phyloP scores from a whole-genome alignment of 2,329 filamentous ascomycete species.

The Colletotrichum tropicicola region DNA sequence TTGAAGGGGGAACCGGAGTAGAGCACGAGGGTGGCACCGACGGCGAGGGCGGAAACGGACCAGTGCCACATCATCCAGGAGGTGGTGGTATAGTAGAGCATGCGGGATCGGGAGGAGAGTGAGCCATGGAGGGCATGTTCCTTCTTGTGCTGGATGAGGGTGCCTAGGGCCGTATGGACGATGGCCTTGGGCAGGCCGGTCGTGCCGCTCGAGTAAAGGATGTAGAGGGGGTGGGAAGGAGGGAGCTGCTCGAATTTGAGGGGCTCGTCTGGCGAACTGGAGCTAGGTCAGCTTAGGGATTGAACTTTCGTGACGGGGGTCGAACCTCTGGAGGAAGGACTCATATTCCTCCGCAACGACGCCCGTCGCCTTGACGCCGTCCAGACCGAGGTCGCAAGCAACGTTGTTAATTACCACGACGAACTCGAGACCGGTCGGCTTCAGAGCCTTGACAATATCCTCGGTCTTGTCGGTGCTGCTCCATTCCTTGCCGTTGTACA shows the following conservation, averaged over 20 bases:
- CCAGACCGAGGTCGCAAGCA: slow-evolving; percentile 51
- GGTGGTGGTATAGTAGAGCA: slow-evolving; percentile 95
- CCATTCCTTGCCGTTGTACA: slow-evolving; percentile 93
- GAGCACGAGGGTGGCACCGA: slow-evolving; percentile 83
- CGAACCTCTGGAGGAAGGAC: slow-evolving; percentile 46
- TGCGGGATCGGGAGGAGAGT: slow-evolving; percentile 73
- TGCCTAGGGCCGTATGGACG: slow-evolving; percentile 89
- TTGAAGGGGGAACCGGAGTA: slow-evolving; percentile 95
- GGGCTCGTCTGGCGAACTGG: slow-evolving; percentile 49
- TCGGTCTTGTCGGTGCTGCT: slow-evolving; percentile 80
- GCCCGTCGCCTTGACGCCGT: slow-evolving; percentile 48
- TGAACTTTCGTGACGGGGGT: too few species aligned
- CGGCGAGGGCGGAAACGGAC: slow-evolving; percentile 86
- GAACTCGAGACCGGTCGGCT: slow-evolving; percentile 66
- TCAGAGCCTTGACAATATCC: slow-evolving; percentile 76
- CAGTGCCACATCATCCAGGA: slow-evolving; percentile 99
- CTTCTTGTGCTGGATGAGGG: slow-evolving; percentile 95
- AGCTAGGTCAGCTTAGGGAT: neutral
- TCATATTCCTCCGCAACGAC: slow-evolving; percentile 55
- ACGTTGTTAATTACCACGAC: slow-evolving; percentile 81
- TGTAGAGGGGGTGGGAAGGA: slow-evolving; percentile 90
- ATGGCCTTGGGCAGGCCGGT: slow-evolving; percentile 92
- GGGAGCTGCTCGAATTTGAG: slow-evolving; percentile 79
- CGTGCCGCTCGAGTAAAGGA: slow-evolving; percentile 92
- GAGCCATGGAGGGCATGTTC: slow-evolving; percentile 91